Base-by-base conservation (phyloP, 805 yeast genomes). In the Jamesozyma rosinii region DNA sequence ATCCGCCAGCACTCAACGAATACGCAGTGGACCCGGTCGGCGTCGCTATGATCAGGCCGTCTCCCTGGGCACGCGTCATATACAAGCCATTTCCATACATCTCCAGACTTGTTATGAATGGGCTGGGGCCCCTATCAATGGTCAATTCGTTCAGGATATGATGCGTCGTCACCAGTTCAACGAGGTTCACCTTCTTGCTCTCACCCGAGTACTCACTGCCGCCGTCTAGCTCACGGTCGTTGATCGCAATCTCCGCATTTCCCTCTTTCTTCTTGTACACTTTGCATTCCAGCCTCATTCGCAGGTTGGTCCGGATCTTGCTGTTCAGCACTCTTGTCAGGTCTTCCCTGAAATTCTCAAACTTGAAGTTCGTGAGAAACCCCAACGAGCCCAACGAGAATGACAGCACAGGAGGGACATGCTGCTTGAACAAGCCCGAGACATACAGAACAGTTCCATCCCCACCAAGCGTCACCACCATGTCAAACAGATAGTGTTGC, bases 21-120 rank as follows among this genome's bases (percentile, higher is more conserved):
- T 90, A 90, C 0, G 97, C 97, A 0, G 97, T 90, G 1, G 96
- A 87, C 0, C 97, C 97, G 0, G 97, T 88, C 3, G 97, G 97
- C 0, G 97, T 88, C 0, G 95, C 94, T 29, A 89, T 73, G 44
- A 90, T 89, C 15, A 89, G 67, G 0, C 97, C 97, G 64, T 89
- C 97, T 1, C 96, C 96, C 61, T 87, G 95, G 1, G 94, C 92
- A 20, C 85, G 82, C 0, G 97, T 89, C 44, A 89, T 68, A 27
- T 88, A 67, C 10, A 85, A 77, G 21, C 83, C 87, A 61, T 90
- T 92, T 3, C 96, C 95, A 54, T 83, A 89, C 21, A 90, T 65
- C 57, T 90, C 97, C 44, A 90, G 70, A 75, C 82, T 83, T 0
- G 96, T 83, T 8, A 89, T 85, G 67, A 80, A 88, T 0, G 97